phyloP scores from a whole-genome alignment of 1,284 basidiomycete species.

The Sporisorium scitamineum region DNA sequence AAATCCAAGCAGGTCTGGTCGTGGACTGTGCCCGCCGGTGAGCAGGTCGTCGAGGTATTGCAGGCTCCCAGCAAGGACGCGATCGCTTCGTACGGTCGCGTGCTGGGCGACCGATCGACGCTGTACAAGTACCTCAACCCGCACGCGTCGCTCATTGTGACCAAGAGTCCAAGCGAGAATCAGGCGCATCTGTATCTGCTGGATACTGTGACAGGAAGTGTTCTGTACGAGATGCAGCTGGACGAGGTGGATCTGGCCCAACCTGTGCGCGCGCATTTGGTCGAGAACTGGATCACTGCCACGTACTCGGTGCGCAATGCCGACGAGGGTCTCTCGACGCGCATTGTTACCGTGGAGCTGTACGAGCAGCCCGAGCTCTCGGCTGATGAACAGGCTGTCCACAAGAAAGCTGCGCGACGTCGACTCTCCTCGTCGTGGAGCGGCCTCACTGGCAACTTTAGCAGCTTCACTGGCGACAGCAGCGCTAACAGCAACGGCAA shows the following conservation, averaged over 20 bases:
- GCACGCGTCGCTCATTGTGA: conserved; percentile 77
- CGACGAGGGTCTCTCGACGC: conserved; percentile 68
- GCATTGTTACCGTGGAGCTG: conserved; percentile 79
- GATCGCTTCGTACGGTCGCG: conserved; percentile 74
- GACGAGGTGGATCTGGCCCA: conserved; percentile 67
- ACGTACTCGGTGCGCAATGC: conserved; percentile 75
- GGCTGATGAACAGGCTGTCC: conserved; percentile 76
- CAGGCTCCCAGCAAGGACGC: conserved; percentile 22
- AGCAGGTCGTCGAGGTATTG: conserved; percentile 47
- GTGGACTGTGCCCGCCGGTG: conserved; percentile 44
- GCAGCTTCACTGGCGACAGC: conserved; percentile 46
- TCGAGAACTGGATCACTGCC: conserved; percentile 95
- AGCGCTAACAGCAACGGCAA: background rate
- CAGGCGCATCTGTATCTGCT: conserved; percentile 77
- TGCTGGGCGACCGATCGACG: conserved; percentile 86
- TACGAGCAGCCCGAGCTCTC: conserved; percentile 78
- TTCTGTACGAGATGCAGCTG: conserved; percentile 72
- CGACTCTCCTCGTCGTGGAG: conserved; percentile 27
- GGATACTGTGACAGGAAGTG: conserved; percentile 81
- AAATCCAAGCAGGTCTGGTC: conserved; percentile 51
- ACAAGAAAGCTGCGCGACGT: conserved; percentile 5
- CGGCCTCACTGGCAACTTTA: conserved; percentile 39
- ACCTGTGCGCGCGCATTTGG: conserved; percentile 76
- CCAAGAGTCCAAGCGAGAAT: conserved; percentile 68
- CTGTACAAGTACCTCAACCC: conserved; percentile 96